A percentile compares a stretch with the other conserved stretches of the same genome.
These are phyloP conservation scores for Massarina eburnea DNA, from an alignment of 2,329 filamentous ascomycete genomes.

Conservation along the genomic window DNA sequence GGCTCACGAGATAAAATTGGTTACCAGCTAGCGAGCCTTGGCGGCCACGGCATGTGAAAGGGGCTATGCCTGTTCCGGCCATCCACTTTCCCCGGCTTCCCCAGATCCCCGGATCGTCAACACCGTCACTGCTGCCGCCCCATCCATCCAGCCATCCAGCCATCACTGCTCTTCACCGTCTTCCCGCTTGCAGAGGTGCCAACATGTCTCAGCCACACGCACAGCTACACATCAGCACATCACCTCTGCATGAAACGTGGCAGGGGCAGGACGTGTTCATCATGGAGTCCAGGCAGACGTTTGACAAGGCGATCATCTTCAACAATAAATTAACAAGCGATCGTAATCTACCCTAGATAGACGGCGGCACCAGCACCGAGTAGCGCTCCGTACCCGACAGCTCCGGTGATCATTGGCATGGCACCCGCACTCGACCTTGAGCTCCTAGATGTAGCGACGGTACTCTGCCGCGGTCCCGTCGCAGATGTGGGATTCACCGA, in stretches of 20 bases:
- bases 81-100: neutral
- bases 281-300: no score
- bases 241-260: no score
- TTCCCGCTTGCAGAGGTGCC: no score
- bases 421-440: constrained; percentile 21
- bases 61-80: constrained; percentile 1
- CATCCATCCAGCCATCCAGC: no score
- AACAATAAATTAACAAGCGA: neutral
- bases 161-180: no score
- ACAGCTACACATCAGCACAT: no score
- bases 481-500: constrained; percentile 39
- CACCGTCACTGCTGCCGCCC: neutral
- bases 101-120: neutral
- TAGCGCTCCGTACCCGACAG: constrained; percentile 50
- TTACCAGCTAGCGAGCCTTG: constrained; percentile 3
- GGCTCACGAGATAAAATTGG: neutral
- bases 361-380: constrained; percentile 49
- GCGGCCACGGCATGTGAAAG: constrained; percentile 4
- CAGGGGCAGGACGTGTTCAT: neutral
- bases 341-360: constrained; percentile 7
- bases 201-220: no score
- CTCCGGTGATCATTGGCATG: constrained; percentile 40
- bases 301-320: neutral
- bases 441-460: constrained; percentile 14
- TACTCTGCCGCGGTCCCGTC: no score